Conservation (phyloP, 164 flowering plant genomes). For the Nymphaea thermarum region DNA sequence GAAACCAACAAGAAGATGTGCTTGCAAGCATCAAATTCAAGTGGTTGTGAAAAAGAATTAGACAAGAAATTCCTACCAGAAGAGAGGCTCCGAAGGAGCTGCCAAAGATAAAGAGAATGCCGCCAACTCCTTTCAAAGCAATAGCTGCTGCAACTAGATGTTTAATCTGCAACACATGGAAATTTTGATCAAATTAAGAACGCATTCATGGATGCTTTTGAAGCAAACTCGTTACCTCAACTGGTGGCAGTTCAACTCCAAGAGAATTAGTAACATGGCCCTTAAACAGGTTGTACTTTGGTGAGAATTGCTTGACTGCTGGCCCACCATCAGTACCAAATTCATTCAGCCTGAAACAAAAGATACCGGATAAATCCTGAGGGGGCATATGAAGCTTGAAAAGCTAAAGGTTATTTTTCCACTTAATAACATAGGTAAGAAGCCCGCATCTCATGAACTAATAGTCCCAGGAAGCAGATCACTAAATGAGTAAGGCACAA, state of each 20-base stretch:
- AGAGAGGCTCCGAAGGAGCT: constrained; percentile 66
- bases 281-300: constrained; percentile 26
- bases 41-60: background rate
- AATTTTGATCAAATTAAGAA: background rate
- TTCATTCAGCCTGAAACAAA: constrained; percentile 36
- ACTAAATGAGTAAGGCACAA: no score
- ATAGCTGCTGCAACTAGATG: constrained; percentile 34
- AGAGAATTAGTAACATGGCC: constrained; percentile 33
- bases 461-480: no score
- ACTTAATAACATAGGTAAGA: no score
- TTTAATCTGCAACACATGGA: constrained; percentile 28
- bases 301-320: constrained; percentile 35
- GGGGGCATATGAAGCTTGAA: no score
- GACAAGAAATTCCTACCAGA: constrained; percentile 30
- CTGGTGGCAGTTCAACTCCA: constrained; percentile 42
- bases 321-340: constrained; percentile 60
- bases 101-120: constrained; percentile 60
- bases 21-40: no score
- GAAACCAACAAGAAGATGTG: background rate
- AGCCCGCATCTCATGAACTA: no score
- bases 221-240: constrained; percentile 38
- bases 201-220: background rate
- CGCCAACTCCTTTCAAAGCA: constrained; percentile 57
- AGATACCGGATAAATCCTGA: background rate
- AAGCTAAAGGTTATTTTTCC: no score